These are phyloP conservation scores for Closterium sp. DNA, from an alignment of 139 green algal genomes.

Conservation along the genomic window DNA sequence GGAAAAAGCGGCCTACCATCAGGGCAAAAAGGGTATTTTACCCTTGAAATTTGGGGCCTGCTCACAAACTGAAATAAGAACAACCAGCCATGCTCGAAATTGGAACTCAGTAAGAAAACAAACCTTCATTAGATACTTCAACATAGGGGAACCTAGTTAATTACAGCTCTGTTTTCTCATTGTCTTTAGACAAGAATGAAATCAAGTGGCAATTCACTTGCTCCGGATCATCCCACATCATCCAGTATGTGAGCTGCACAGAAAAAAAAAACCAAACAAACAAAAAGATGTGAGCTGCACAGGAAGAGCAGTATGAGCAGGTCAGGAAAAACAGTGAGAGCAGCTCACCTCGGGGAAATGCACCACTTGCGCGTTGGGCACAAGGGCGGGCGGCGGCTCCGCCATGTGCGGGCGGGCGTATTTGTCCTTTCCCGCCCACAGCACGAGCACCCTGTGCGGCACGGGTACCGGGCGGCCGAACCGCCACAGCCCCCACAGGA, in stretches of 20 bases:
- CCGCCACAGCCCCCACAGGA: background rate
- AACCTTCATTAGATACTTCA: no score
- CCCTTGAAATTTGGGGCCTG: no score
- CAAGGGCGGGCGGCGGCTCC: background rate
- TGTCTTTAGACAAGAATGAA: background rate
- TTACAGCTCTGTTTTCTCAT: background rate
- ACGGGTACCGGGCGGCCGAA: background rate
- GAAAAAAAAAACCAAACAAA: background rate
- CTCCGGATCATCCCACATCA: background rate
- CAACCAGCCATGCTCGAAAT: no score
- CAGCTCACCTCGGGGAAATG: background rate
- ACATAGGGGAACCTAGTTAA: background rate
- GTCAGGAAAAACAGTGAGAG: background rate
- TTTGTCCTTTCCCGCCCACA: background rate
- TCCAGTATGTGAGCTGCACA: background rate
- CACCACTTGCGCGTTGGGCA: background rate
- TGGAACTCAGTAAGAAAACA: no score
- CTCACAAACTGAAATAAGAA: no score
- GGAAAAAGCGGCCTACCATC: no score
- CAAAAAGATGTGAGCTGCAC: background rate
- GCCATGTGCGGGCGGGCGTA: background rate
- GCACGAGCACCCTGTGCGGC: background rate
- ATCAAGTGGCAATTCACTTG: background rate
- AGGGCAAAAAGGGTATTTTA: no score
- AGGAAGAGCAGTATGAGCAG: background rate